Percentiles rank a stretch among this genome's conserved stretches.
phyloP scores from a whole-genome alignment of 2,329 filamentous ascomycete species.

The Diaporthe ampelina region DNA sequence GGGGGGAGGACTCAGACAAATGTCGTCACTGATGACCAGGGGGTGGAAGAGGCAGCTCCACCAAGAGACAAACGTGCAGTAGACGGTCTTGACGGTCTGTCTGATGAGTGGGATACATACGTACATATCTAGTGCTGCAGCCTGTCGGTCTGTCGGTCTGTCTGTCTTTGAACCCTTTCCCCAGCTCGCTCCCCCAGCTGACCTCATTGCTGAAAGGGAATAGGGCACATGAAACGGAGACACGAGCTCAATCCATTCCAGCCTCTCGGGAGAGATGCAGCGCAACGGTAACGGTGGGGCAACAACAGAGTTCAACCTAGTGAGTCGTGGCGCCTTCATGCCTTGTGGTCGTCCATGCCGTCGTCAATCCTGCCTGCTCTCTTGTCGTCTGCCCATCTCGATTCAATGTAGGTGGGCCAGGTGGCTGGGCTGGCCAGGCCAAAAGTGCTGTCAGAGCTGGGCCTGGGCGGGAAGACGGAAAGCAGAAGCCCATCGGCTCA shows the following conservation, averaged over 20 bases:
- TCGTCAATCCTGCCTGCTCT: background rate
- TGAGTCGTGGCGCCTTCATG: conserved; percentile 18
- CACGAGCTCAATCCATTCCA: background rate
- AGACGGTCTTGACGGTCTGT: too few species aligned
- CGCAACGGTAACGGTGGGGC: background rate
- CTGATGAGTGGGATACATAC: background rate
- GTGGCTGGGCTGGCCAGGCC: background rate
- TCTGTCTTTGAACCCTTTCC: background rate
- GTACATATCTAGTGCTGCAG: conserved; percentile 15
- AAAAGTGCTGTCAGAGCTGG: background rate
- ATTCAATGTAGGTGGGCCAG: background rate
- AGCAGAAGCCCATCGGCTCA: background rate
- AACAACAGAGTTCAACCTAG: conserved; percentile 26
- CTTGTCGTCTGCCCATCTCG: background rate
- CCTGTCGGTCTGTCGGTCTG: conserved; percentile 5
- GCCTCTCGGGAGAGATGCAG: conserved; percentile 20
- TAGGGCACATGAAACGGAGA: conserved; percentile 20
- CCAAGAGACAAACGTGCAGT: background rate
- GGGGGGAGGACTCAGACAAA: conserved; percentile 11
- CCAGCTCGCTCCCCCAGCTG: conserved; percentile 3
- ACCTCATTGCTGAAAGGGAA: background rate
- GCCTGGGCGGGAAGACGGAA: conserved; percentile 17
- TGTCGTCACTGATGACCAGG: conserved; percentile 23
- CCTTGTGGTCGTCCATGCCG: background rate
- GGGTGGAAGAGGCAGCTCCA: conserved; percentile 3